Evolutionary conservation across 1,139 yeast genomes (phyloP), one percentile per base, ranked within the genome.

Genomic region (Taiozyma sp.): DNA sequence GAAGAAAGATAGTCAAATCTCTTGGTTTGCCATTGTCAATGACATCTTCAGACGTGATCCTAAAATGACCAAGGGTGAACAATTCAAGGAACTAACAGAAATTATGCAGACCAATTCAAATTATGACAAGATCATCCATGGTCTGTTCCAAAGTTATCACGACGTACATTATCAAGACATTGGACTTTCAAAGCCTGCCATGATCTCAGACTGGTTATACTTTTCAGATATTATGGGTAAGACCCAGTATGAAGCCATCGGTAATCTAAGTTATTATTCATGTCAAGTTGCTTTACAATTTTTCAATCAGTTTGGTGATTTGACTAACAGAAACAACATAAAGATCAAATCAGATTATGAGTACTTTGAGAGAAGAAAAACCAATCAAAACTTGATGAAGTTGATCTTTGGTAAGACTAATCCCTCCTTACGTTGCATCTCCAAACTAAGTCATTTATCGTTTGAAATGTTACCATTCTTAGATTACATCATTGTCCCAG

Each of bases 151-250:
- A 47, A 69, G 77, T 45, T 90, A 84, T 63, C 79, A 76, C 1
- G 65, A 64, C 2, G 72, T 80, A 54, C 75, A 81, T 53, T 80
- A 78, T 57, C 83, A 85, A 47, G 96, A 89, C 62, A 84, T 80
- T 55, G 74, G 83, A 44, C 69, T 90, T 38, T 59, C 62, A n/a
- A 86, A 85, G 57, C 90, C 96, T 0, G 69, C 80, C 14, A 72
- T 69, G 43, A 69, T 90, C 14, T 80, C 89, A 45, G 96, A 90
- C 55, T 92, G 97, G 97, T 65, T 88, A 30, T 77, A 71, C 56
- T 87, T 85, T 64, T 79, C 82, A 57, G 97, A 91, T 62, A 54
- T 67, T 29, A 67, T 81, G 63, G 63, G 68, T 41, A 64, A 67
- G 52, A 70, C 80, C 29, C 62, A 75, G 51, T 79, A 78, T 51